Evolutionary conservation across 345 rosid species (phyloP).

Genomic region (Xanthoceras sorbifolium): DNA sequence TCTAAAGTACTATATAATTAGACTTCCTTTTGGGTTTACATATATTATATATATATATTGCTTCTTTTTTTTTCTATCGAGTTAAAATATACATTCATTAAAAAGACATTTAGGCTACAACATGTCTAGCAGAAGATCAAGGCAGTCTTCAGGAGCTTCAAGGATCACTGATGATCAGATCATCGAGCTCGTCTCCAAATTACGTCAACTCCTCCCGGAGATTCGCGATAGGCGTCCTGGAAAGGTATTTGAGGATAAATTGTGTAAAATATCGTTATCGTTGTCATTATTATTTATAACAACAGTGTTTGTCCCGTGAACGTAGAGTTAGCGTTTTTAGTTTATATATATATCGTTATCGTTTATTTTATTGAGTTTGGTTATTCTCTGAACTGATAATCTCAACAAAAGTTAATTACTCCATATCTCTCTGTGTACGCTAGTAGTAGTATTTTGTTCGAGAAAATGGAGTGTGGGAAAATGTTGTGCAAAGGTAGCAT

Average conservation of each 20-base stretch:
- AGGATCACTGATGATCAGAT: slow-evolving; percentile 94
- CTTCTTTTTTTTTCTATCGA: too few relatives aligned
- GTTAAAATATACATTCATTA: too few relatives aligned
- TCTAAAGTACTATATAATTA: neutral
- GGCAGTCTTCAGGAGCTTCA: slow-evolving; percentile 62
- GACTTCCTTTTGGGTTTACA: neutral
- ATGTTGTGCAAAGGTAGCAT: neutral
- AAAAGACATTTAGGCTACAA: too few relatives aligned
- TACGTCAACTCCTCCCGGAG: slow-evolving; percentile 89
- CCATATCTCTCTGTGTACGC: too few relatives aligned
- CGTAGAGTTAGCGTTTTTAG: too few relatives aligned
- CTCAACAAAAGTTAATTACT: too few relatives aligned
- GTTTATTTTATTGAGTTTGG: too few relatives aligned
- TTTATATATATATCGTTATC: too few relatives aligned
- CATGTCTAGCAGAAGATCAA: slow-evolving; percentile 94
- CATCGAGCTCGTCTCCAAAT: slow-evolving; percentile 79
- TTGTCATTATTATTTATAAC: neutral
- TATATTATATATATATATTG: too few relatives aligned
- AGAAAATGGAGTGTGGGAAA: neutral
- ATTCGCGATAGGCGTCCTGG: slow-evolving; percentile 75
- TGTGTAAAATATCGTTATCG: neutral
- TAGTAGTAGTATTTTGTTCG: too few relatives aligned
- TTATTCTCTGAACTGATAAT: too few relatives aligned
- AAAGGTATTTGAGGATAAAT: slow-evolving; percentile 52
- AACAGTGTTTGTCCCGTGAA: neutral